phyloP scores from a whole-genome alignment of 2,329 filamentous ascomycete genomes.

The Chrysoporthe cubensis region DNA sequence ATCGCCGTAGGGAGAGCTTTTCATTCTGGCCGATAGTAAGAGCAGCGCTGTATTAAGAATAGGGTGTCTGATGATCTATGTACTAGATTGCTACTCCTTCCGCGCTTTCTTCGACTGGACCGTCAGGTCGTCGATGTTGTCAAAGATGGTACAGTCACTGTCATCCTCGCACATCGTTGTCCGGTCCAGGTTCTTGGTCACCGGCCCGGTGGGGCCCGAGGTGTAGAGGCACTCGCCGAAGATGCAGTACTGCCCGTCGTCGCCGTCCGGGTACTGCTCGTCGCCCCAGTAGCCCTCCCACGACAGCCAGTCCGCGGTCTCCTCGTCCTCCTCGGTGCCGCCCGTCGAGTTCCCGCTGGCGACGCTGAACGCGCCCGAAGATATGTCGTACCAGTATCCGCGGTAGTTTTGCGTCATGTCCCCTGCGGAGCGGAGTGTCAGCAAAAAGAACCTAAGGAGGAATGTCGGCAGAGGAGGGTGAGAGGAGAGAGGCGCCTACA shows the following conservation, averaged over 20 bases:
- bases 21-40: no score
- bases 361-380: slow-evolving; percentile 22
- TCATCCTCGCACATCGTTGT: slow-evolving; percentile 31
- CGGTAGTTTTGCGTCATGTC: slow-evolving; percentile 34
- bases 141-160: slow-evolving; percentile 27
- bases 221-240: slow-evolving; percentile 33
- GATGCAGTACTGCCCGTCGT: slow-evolving; percentile 32
- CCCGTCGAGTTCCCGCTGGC: slow-evolving; percentile 24
- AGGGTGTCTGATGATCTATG: neutral
- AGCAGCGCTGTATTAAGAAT: no score
- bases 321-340: slow-evolving; percentile 24
- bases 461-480: no score
- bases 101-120: slow-evolving; percentile 26
- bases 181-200: slow-evolving; percentile 33
- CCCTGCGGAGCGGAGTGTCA: neutral
- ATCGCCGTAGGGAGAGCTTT: no score
- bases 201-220: slow-evolving; percentile 33
- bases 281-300: slow-evolving; percentile 34
- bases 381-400: slow-evolving; percentile 32
- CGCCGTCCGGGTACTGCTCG: slow-evolving; percentile 29
- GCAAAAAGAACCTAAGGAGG: no score
- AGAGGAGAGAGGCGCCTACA: neutral
- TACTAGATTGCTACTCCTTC: neutral
- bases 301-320: slow-evolving; percentile 30
- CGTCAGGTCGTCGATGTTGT: slow-evolving; percentile 30